These are phyloP conservation scores for Geosmithia morbida DNA, from an alignment of 2,329 filamentous ascomycete species.

Conservation along the genomic window DNA sequence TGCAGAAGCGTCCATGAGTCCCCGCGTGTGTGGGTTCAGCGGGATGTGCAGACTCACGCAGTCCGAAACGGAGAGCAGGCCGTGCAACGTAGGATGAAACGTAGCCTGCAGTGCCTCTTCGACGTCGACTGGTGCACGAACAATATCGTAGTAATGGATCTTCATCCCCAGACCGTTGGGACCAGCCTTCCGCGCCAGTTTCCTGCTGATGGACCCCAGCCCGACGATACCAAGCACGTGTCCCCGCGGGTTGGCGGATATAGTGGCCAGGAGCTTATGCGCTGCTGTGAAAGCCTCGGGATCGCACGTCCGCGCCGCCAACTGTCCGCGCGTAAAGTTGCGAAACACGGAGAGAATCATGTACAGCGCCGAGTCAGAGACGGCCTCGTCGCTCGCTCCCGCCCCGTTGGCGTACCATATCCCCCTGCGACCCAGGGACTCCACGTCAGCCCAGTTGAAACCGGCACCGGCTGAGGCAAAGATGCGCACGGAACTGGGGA, in stretches of 20 bases:
- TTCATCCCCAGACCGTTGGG: conserved; percentile 33
- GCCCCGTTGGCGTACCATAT: conserved; percentile 30
- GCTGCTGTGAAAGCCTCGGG: conserved; percentile 15
- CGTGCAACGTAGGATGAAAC: conserved; percentile 12
- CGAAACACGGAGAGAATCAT: conserved; percentile 32
- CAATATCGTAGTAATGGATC: conserved; percentile 35
- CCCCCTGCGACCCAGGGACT: conserved; percentile 18
- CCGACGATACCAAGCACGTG: conserved; percentile 37
- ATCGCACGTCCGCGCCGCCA: conserved; percentile 9
- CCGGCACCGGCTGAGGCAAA: conserved; percentile 47
- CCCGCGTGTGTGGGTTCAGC: conserved; percentile 11
- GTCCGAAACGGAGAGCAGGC: conserved; percentile 14
- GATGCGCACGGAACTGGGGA: conserved; percentile 38
- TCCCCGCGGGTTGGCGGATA: conserved; percentile 32
- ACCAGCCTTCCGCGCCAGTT: conserved; percentile 26
- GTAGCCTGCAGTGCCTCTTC: conserved; percentile 14
- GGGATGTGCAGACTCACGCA: conserved; percentile 18
- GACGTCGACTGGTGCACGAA: conserved; percentile 9
- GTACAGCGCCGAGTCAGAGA: conserved; percentile 25
- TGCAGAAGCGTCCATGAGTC: conserved; percentile 13
- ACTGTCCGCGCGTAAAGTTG: conserved; percentile 27
- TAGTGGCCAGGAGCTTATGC: conserved; percentile 12
- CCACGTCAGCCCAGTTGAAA: conserved; percentile 48
- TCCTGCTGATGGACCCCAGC: conserved; percentile 27
- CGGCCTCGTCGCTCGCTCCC: conserved; percentile 24